These are phyloP conservation scores for Tetrahymena malaccensis DNA, from an alignment of 73 alveolate genomes.

Conservation along the genomic window DNA sequence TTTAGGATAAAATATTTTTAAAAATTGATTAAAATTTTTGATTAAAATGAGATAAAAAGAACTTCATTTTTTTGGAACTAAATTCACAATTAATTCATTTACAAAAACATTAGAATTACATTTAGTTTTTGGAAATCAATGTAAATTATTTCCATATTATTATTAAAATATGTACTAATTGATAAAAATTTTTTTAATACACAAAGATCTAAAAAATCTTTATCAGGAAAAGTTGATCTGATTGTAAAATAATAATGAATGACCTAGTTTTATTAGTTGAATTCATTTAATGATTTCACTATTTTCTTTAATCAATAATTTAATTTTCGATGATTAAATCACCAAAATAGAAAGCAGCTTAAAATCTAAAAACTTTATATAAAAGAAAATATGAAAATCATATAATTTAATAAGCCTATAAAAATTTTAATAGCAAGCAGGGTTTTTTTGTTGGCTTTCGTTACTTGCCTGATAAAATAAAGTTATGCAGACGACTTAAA, in stretches of 20 bases:
- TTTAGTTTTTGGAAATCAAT: too few species aligned
- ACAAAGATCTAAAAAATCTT: too few species aligned
- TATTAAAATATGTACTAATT: too few species aligned
- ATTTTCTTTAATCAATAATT: neutral
- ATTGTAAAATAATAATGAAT: neutral
- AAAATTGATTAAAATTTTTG: too few species aligned
- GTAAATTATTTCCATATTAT: too few species aligned
- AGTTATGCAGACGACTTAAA: neutral
- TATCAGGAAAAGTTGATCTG: neutral
- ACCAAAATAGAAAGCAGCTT: neutral
- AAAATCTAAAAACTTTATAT: neutral
- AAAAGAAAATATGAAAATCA: neutral
- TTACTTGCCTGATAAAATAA: too few species aligned
- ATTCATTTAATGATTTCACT: neutral
- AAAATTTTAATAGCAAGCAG: neutral
- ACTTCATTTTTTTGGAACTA: too few species aligned
- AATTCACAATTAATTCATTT: too few species aligned
- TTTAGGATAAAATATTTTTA: too few species aligned
- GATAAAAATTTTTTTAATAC: too few species aligned
- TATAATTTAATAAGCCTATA: neutral
- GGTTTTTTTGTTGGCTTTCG: neutral
- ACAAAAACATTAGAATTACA: too few species aligned
- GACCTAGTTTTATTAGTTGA: neutral
- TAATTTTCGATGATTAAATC: neutral
- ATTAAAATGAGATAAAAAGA: too few species aligned